phyloP scores from a whole-genome alignment of 179 eudicot species.

The Spergularia azorica region DNA sequence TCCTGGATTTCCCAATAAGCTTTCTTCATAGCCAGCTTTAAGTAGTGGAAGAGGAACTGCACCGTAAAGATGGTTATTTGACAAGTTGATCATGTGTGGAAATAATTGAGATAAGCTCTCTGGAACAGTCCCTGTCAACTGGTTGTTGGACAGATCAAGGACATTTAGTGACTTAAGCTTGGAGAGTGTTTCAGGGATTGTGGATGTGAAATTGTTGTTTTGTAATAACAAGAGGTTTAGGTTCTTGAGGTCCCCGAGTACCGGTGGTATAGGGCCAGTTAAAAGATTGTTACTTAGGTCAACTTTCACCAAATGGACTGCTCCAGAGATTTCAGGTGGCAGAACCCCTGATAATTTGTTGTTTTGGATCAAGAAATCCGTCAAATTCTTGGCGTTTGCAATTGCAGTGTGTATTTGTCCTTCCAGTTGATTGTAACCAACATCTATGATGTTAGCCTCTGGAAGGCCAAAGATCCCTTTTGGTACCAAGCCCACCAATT shows the following conservation, averaged over 20 bases:
- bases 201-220: conserved; percentile 61
- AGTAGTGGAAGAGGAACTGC: conserved; percentile 61
- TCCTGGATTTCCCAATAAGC: conserved; percentile 65
- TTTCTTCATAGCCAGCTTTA: conserved; percentile 53
- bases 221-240: conserved; percentile 57
- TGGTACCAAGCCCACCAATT: conserved; percentile 61
- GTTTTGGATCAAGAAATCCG: conserved; percentile 63
- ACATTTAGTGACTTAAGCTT: conserved; percentile 52
- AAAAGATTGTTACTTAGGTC: conserved; percentile 71
- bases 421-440: conserved; percentile 51
- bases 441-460: conserved; percentile 64
- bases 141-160: conserved; percentile 71
- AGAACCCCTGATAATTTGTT: conserved; percentile 65
- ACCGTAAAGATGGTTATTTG: conserved; percentile 68
- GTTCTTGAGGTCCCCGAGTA: conserved; percentile 55
- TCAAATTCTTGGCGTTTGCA: conserved; percentile 65
- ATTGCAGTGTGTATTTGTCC: conserved; percentile 54
- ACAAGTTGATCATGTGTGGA: conserved; percentile 72
- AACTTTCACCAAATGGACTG: conserved; percentile 60
- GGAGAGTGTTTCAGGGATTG: conserved; percentile 69
- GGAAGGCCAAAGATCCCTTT: conserved; percentile 63
- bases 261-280: conserved; percentile 69
- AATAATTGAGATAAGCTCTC: conserved; percentile 48
- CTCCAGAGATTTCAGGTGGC: conserved; percentile 63
- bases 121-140: conserved; percentile 61